A percentile compares a stretch with the other conserved stretches of the same genome.
These are phyloP conservation scores for Suillus clintonianus DNA, from an alignment of 768 basidiomycete species.

Conservation along the genomic window DNA sequence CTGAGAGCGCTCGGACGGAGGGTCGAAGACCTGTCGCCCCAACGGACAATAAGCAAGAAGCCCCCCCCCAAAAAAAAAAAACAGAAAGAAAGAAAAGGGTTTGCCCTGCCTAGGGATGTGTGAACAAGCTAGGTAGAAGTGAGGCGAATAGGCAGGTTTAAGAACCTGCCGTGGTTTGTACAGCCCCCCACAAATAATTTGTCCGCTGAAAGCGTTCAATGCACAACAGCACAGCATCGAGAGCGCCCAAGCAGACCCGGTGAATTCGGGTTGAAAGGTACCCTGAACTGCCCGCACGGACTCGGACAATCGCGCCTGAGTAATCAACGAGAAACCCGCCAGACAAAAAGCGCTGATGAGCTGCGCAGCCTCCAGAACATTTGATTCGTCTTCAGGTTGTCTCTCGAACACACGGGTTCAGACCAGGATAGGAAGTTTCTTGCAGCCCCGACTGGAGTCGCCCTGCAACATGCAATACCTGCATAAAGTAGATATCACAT, in stretches of 20 bases:
- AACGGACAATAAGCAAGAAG: too few species aligned
- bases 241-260: background rate
- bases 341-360: background rate
- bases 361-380: too few species aligned
- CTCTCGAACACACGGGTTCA: background rate
- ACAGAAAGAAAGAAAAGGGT: too few species aligned
- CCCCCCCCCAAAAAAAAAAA: too few species aligned
- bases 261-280: background rate
- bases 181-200: background rate
- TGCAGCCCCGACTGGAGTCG: background rate
- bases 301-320: background rate
- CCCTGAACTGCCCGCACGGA: background rate
- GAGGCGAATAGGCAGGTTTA: background rate
- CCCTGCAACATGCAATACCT: conserved; percentile 2
- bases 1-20: background rate
- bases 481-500: conserved; percentile 8
- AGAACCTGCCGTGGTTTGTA: background rate
- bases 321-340: background rate
- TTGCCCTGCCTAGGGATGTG: background rate
- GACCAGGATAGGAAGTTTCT: background rate
- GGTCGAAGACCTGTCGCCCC: background rate
- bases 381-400: background rate
- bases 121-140: background rate
- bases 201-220: background rate
- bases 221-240: background rate